Evolutionary conservation across 257 asterid species (phyloP).

Genomic region (Capsicum baccatum): DNA sequence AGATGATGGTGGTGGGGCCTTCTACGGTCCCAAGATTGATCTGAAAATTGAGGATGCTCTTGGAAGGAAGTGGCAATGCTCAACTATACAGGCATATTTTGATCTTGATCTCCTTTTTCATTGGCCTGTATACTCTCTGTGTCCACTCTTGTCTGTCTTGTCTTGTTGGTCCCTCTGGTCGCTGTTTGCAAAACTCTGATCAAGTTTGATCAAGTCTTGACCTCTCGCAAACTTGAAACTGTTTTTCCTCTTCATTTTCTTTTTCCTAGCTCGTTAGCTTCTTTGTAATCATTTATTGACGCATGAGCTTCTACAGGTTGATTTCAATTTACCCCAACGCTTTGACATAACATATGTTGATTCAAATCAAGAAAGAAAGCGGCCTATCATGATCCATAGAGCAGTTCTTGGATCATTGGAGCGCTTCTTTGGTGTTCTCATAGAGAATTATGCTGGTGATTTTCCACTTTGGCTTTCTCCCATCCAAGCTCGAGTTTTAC

Average conservation of each 20-base stretch:
- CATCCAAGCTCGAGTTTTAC: slow-evolving; percentile 78
- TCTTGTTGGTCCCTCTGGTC: slow-evolving; percentile 5
- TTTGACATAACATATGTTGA: slow-evolving; percentile 83
- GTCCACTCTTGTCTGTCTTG: background rate
- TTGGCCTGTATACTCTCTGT: background rate
- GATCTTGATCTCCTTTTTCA: slow-evolving; percentile 8
- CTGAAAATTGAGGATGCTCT: slow-evolving; percentile 98
- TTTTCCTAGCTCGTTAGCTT: background rate
- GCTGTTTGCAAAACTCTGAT: background rate
- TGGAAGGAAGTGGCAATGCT: slow-evolving; percentile 99
- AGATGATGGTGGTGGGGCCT: slow-evolving; percentile 98
- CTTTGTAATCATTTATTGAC: slow-evolving; percentile 12
- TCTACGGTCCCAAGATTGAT: slow-evolving; percentile 97
- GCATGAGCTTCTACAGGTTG: slow-evolving; percentile 59
- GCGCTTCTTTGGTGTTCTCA: slow-evolving; percentile 90
- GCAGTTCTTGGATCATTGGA: slow-evolving; percentile 97
- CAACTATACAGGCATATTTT: slow-evolving; percentile 80
- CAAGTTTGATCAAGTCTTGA: background rate
- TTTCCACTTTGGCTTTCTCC: slow-evolving; percentile 98
- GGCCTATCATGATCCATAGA: slow-evolving; percentile 93
- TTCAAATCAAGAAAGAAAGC: slow-evolving; percentile 78
- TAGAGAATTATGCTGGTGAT: slow-evolving; percentile 95
- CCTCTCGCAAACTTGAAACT: background rate
- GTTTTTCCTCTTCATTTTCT: background rate
- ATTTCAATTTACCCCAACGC: slow-evolving; percentile 89